Base-by-base conservation (phyloP, 2,329 filamentous ascomycete genomes). In the Verticillium isaacii region DNA sequence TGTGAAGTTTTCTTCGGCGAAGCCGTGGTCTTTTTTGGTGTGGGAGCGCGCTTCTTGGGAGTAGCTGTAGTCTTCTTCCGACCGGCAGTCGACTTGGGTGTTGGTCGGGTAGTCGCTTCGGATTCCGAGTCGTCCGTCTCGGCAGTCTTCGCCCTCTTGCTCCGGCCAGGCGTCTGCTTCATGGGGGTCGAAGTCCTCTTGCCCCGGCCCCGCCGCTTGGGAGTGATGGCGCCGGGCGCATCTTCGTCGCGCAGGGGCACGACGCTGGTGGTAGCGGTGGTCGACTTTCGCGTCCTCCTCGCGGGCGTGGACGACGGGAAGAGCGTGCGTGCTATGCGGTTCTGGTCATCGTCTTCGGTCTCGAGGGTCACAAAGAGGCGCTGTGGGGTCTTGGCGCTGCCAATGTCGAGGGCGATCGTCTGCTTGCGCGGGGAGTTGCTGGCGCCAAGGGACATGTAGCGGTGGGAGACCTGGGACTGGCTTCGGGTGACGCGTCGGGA, bases 381-480 rank as follows among this genome's bases (percentile, higher is more conserved):
- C 69, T 85, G 82, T 2, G 83, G 82, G 56, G 82, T 78, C 56
- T 70, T 70, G 41, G 76, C 75, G 66, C 81, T 74, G 56, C 83
- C 83, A 32, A 84, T 81, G 65, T 85, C 82, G 37, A 86, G 78
- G 70, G 85, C 80, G 64, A 85, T 85, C 55, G 76, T 84, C 68
- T 81, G 83, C 73, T 84, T 86, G 57, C 82, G 75, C 45, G 84
- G 83, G 52, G 84, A 85, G 17, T 69, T 69, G 19, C 65, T 65
- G 29, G 64, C 63, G 41, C 65, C 68, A 61, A 78, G 68, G 36
- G 78, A 73, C 25, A 74, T 63, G 64, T 79, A 75, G 32, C 74
- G 71, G 63, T 72, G 71, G 14, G 78, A 74, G 19, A 74, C 72
- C 56, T 78, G 76, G 67, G 82, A 79, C 62, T 79, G 72, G 68